These are phyloP conservation scores for Annona squamosa DNA, from an alignment of 164 flowering plant genomes.

Conservation along the genomic window DNA sequence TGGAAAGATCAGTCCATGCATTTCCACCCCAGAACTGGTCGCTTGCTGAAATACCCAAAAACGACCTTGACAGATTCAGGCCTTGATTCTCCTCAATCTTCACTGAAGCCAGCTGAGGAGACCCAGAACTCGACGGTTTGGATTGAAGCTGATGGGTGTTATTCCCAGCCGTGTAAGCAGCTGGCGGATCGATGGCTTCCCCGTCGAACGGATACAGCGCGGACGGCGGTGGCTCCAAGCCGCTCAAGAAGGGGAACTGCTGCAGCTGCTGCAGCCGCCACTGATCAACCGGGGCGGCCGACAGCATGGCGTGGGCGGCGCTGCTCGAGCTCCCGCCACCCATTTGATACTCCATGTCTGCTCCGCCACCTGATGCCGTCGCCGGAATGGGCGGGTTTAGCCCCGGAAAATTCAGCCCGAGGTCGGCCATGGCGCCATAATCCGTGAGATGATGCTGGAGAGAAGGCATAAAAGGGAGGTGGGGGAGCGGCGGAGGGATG, in stretches of 20 bases:
- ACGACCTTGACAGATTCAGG: conserved; percentile 40
- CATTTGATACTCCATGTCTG: conserved; percentile 36
- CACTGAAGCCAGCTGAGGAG: conserved; percentile 32
- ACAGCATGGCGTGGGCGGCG: neutral
- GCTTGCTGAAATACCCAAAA: conserved; percentile 33
- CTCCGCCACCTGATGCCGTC: neutral
- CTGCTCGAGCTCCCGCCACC: conserved; percentile 17
- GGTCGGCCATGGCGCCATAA: conserved; percentile 19
- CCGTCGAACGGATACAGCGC: conserved; percentile 33
- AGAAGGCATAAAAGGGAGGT: conserved; percentile 39
- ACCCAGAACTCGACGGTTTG: conserved; percentile 16
- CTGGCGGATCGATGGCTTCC: conserved; percentile 23
- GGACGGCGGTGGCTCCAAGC: conserved; percentile 26
- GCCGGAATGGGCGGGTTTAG: conserved; percentile 8
- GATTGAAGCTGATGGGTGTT: conserved; percentile 14
- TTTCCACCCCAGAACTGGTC: conserved; percentile 36
- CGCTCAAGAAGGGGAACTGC: conserved; percentile 46
- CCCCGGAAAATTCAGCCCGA: conserved; percentile 36
- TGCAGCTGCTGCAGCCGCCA: conserved; percentile 40
- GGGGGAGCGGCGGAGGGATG: conserved; percentile 20
- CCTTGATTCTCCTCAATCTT: conserved; percentile 54
- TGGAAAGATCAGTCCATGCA: conserved; percentile 57
- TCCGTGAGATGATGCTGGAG: conserved; percentile 31
- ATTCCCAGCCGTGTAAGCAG: neutral
- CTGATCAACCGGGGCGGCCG: conserved; percentile 22